These are phyloP conservation scores for Leccinellum albellum DNA, from an alignment of 768 basidiomycete species.

Conservation along the genomic window DNA sequence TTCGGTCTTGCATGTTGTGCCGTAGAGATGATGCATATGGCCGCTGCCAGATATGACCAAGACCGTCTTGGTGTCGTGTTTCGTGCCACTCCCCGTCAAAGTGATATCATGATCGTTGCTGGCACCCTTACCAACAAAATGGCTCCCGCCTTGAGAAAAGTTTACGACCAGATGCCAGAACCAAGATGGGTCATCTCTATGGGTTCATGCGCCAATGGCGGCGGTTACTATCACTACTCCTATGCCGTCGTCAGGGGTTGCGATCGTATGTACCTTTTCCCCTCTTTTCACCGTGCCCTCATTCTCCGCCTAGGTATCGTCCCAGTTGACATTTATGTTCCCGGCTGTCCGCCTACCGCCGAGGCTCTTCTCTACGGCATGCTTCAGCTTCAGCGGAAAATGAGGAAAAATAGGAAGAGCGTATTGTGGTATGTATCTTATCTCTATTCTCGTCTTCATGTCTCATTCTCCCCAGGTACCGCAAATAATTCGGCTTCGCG, in stretches of 20 bases:
- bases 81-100: constrained; percentile 97
- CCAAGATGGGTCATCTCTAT: constrained; percentile 99
- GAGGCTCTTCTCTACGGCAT: constrained; percentile 96
- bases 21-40: constrained; percentile 99
- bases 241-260: constrained; percentile 98
- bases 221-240: constrained; percentile 96
- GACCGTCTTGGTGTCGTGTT: constrained; percentile 96
- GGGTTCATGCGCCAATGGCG: constrained; percentile 99
- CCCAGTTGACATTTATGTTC: constrained; percentile 97
- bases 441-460: background rate
- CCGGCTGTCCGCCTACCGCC: constrained; percentile 93
- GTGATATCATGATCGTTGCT: constrained; percentile 98
- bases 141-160: constrained; percentile 96
- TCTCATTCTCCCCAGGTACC: constrained; percentile 21
- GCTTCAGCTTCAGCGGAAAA: constrained; percentile 96
- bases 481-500: constrained; percentile 16
- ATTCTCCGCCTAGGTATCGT: constrained; percentile 67
- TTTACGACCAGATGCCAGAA: constrained; percentile 98
- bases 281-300: constrained; percentile 8
- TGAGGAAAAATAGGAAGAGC: constrained; percentile 82
- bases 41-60: constrained; percentile 97
- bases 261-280: constrained; percentile 64
- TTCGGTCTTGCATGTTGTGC: constrained; percentile 98
- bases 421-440: constrained; percentile 67
- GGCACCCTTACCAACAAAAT: constrained; percentile 99